phyloP scores from a whole-genome alignment of 2,329 filamentous ascomycete species.

The Purpureocillium takamizusanense region DNA sequence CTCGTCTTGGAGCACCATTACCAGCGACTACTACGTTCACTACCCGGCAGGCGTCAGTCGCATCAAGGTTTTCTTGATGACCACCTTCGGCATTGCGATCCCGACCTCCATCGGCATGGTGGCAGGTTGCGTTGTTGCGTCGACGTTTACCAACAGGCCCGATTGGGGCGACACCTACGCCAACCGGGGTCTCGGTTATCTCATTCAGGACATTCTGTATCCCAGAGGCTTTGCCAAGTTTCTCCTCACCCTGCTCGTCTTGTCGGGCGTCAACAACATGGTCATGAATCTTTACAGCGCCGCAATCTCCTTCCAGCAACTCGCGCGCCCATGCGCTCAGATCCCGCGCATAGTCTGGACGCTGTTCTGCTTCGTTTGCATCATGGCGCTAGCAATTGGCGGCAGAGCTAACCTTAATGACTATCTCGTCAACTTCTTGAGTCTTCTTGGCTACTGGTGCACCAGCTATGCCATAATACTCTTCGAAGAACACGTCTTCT shows the following conservation, averaged over 20 bases:
- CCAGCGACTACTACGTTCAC: conserved; percentile 20
- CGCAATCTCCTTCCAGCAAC: conserved; percentile 29
- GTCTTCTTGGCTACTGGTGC: conserved; percentile 36
- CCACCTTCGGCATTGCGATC: conserved; percentile 34
- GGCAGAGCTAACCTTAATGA: conserved; percentile 29
- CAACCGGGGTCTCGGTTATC: conserved; percentile 31
- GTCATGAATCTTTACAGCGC: conserved; percentile 29
- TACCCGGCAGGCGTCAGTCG: conserved; percentile 35
- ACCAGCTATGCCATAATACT: conserved; percentile 31
- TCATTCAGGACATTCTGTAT: conserved; percentile 34
- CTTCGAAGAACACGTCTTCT: conserved; percentile 31
- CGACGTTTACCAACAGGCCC: conserved; percentile 26
- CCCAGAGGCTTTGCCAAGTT: conserved; percentile 37
- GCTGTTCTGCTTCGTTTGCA: conserved; percentile 26
- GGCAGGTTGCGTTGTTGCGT: conserved; percentile 32
- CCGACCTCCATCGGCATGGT: conserved; percentile 41
- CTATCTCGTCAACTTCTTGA: conserved; percentile 34
- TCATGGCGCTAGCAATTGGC: conserved; percentile 30
- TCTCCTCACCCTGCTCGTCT: conserved; percentile 24
- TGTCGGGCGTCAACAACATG: conserved; percentile 27
- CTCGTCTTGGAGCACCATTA: conserved; percentile 38
- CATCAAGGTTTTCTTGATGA: conserved; percentile 38
- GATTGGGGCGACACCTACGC: conserved; percentile 29
- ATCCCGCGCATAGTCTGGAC: conserved; percentile 33
- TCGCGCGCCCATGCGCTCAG: conserved; percentile 21